These are phyloP conservation scores for Serendipita vermifera DNA, from an alignment of 768 basidiomycete genomes.

Conservation along the genomic window DNA sequence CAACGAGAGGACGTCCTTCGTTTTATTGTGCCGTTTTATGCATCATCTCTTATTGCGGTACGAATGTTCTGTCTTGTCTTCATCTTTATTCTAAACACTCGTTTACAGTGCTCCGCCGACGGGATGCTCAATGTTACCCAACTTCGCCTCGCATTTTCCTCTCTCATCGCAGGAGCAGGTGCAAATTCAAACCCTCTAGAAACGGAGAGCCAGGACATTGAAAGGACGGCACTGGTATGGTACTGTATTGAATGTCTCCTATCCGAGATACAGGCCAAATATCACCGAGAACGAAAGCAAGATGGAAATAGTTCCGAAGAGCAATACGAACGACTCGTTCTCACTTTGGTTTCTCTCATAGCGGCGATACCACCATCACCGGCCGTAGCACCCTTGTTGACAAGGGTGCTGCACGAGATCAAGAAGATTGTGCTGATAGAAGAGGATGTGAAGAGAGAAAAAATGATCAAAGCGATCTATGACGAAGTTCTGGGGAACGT, in stretches of 20 bases:
- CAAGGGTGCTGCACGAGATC: constrained; percentile 40
- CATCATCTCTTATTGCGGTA: constrained; percentile 57
- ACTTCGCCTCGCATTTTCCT: constrained; percentile 60
- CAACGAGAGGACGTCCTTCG: constrained; percentile 31
- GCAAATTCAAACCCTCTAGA: constrained; percentile 24
- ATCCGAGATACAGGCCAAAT: constrained; percentile 28
- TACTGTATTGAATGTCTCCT: constrained; percentile 51
- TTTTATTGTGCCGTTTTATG: constrained; percentile 62
- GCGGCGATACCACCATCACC: constrained; percentile 37
- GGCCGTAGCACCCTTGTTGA: constrained; percentile 34
- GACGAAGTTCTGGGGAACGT: constrained; percentile 49
- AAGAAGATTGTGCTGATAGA: constrained; percentile 36
- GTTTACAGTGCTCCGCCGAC: constrained; percentile 47
- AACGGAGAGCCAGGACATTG: constrained; percentile 11
- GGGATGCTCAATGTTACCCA: constrained; percentile 50
- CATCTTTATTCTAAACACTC: background rate
- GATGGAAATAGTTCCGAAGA: constrained; percentile 18
- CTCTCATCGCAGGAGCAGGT: constrained; percentile 50
- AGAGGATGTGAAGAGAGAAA: background rate
- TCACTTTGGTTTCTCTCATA: constrained; percentile 52
- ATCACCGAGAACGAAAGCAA: constrained; percentile 16
- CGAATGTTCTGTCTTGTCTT: constrained; percentile 14
- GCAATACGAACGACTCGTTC: constrained; percentile 39
- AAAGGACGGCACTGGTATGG: constrained; percentile 44
- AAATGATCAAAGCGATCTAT: constrained; percentile 34